Conservation (phyloP, 257 asterid genomes). For the Fraxinus anomala region DNA sequence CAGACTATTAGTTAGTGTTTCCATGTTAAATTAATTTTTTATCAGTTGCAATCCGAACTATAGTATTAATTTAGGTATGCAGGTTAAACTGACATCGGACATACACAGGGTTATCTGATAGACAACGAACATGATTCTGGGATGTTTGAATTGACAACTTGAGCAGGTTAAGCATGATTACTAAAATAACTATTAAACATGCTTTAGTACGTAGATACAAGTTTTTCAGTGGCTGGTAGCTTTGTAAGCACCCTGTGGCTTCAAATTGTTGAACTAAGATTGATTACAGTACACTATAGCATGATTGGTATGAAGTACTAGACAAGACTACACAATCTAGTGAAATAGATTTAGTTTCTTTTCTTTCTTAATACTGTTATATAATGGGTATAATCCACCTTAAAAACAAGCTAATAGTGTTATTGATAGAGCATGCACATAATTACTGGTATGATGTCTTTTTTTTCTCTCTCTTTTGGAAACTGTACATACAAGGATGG, state of each 20-base stretch:
- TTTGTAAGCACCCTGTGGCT: background rate
- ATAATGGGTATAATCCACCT: background rate
- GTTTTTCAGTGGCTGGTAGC: background rate
- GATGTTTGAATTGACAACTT: background rate
- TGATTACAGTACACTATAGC: background rate
- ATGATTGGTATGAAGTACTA: background rate
- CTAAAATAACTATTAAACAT: background rate
- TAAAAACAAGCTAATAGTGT: background rate
- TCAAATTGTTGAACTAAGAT: background rate
- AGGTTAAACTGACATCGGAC: background rate
- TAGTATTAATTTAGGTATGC: background rate
- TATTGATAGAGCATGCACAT: background rate
- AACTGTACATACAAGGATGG: background rate
- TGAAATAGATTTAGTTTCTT: background rate
- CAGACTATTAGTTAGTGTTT: conserved; percentile 18
- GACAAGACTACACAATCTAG: background rate
- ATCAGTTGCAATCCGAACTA: background rate
- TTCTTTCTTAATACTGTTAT: background rate
- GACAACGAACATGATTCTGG: background rate
- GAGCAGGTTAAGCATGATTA: background rate
- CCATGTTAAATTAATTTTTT: conserved; percentile 9
- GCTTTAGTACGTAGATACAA: background rate
- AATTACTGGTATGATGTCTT: background rate
- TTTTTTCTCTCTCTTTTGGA: background rate
- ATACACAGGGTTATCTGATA: background rate